These are phyloP conservation scores for Scorias spongiosa DNA, from an alignment of 2,329 filamentous ascomycete species.

Conservation along the genomic window DNA sequence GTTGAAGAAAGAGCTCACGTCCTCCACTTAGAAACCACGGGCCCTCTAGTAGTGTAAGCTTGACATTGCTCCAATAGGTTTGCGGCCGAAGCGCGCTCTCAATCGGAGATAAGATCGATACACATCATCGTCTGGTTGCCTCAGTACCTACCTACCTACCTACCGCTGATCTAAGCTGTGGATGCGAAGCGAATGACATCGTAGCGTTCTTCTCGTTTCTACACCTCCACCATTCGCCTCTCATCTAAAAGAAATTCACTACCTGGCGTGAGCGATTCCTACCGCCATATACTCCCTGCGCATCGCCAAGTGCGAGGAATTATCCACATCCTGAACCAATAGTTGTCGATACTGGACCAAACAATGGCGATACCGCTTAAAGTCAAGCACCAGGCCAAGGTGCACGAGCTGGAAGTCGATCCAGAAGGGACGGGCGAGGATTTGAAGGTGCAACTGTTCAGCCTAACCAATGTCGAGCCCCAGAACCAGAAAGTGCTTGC, in stretches of 20 bases:
- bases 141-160: background rate
- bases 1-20: too few species aligned
- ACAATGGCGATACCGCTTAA: conserved; percentile 35
- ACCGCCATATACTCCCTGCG: too few species aligned
- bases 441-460: conserved; percentile 92
- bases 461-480: conserved; percentile 87
- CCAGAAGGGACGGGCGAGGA: conserved; percentile 70
- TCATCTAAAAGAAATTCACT: too few species aligned
- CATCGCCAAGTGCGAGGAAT: too few species aligned
- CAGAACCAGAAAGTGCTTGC: conserved; percentile 91
- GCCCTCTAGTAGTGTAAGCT: too few species aligned
- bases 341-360: background rate
- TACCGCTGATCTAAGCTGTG: too few species aligned
- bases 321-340: background rate
- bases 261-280: too few species aligned
- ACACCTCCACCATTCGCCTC: background rate
- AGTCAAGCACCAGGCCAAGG: conserved; percentile 91
- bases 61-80: too few species aligned
- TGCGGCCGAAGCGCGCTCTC: too few species aligned
- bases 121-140: background rate
- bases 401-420: conserved; percentile 87
- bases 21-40: too few species aligned
- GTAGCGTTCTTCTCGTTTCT: background rate
- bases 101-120: background rate
- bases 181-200: too few species aligned